phyloP scores from a whole-genome alignment of 306 rosid genomes.

The Astragalus membranaceus region DNA sequence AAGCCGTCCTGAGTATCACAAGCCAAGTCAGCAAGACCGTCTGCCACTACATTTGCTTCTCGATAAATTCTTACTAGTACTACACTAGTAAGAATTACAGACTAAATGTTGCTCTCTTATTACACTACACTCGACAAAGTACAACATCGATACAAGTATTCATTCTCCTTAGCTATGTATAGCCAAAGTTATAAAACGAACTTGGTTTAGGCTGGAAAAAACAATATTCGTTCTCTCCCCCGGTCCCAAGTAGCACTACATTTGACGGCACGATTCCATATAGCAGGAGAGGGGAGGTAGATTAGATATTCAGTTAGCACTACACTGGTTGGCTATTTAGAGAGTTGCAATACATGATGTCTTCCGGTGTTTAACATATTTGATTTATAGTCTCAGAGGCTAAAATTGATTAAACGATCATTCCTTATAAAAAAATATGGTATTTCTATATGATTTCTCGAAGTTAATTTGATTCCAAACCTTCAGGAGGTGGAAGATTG shows the following conservation, averaged over 20 bases:
- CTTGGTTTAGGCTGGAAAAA: background rate
- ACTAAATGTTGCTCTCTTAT: background rate
- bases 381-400: background rate
- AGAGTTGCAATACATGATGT: background rate
- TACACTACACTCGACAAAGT: background rate
- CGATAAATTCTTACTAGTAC: too few species aligned
- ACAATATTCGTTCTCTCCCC: background rate
- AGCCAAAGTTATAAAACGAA: background rate
- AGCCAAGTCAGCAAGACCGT: too few species aligned
- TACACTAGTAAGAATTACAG: background rate
- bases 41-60: too few species aligned
- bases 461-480: background rate
- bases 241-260: background rate
- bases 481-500: slow-evolving; percentile 92
- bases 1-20: too few species aligned
- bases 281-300: background rate
- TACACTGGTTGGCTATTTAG: background rate
- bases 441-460: background rate
- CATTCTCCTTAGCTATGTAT: background rate
- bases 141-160: background rate
- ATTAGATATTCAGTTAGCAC: too few species aligned
- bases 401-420: background rate
- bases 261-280: background rate
- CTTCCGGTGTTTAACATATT: background rate
- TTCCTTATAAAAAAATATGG: background rate